A percentile compares a stretch with the other conserved stretches of the same genome.
Evolutionary conservation across 2,329 filamentous ascomycete genomes (phyloP).

Genomic region (Microsporum audouinii): DNA sequence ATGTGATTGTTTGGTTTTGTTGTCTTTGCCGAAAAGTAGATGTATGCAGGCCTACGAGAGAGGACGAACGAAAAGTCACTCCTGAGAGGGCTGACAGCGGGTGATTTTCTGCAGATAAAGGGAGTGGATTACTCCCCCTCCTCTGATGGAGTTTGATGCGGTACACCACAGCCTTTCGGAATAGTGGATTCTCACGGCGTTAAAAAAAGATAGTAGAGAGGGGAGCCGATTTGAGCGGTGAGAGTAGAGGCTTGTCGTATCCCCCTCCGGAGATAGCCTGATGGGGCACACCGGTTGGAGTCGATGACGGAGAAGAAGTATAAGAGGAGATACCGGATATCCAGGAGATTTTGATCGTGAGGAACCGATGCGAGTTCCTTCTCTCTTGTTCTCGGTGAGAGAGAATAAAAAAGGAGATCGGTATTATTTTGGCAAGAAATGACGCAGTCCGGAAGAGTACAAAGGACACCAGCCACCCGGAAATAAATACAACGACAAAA

Average conservation of each 20-base stretch:
- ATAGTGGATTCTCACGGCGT: not conserved
- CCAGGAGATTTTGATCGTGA: not conserved
- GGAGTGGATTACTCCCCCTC: not conserved
- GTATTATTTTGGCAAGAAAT: not conserved
- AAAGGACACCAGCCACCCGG: not conserved
- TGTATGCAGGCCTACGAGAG: not conserved
- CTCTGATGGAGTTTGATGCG: not conserved
- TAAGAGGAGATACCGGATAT: not conserved
- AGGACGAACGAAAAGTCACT: not conserved
- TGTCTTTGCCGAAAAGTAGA: not conserved
- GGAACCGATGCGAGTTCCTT: not conserved
- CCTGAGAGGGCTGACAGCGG: not conserved
- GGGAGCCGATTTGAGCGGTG: not conserved
- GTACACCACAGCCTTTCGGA: not conserved
- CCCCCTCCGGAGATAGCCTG: not conserved
- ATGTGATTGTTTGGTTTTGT: not conserved
- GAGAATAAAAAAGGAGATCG: constrained; percentile 1
- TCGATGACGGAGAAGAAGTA: not conserved
- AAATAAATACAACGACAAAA: not conserved
- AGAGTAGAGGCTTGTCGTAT: not conserved
- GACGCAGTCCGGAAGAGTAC: not conserved
- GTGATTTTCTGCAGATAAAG: not conserved
- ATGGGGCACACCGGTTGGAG: not conserved
- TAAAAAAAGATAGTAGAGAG: not conserved
- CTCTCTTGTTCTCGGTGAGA: not conserved